phyloP scores from a whole-genome alignment of 345 rosid genomes.

The Limnanthes douglasii region DNA sequence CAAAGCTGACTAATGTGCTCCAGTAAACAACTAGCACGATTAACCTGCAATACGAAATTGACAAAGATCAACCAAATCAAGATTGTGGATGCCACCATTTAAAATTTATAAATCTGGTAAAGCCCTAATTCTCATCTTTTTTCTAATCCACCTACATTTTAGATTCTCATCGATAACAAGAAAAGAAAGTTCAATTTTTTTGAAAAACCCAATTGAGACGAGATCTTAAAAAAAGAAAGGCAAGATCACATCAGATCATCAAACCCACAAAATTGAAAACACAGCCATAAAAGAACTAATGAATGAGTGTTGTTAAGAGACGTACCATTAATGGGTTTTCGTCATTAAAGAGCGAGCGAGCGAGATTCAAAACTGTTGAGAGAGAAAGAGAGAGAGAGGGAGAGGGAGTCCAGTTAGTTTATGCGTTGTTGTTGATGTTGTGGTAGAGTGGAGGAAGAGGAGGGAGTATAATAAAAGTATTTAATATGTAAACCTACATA shows the following conservation, averaged over 20 bases:
- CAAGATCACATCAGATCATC: conserved; percentile 11
- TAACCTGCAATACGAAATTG: conserved; percentile 4
- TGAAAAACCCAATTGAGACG: conserved; percentile 12
- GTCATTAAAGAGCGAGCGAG: conserved; percentile 7
- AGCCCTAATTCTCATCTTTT: conserved; percentile 4
- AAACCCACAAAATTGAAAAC: conserved; percentile 1
- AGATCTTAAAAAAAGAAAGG: conserved; percentile 19
- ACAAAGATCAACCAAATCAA: conserved; percentile 14
- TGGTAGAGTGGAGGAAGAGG: background rate
- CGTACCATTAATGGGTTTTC: conserved; percentile 19
- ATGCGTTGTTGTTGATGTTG: background rate
- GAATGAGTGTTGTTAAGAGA: conserved; percentile 21
- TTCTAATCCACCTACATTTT: background rate
- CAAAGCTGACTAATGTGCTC: no score
- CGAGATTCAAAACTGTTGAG: conserved; percentile 14
- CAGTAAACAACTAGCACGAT: no score
- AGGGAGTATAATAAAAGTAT: background rate
- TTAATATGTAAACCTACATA: conserved; percentile 1
- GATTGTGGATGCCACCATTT: conserved; percentile 1
- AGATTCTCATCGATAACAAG: background rate
- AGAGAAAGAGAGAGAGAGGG: conserved; percentile 2
- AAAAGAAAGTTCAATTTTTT: conserved; percentile 5
- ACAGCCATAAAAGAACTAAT: conserved; percentile 5
- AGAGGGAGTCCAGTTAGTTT: conserved; percentile 13
- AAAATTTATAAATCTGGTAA: background rate